Base-by-base conservation (phyloP, 2,329 filamentous ascomycete species). In the Trichoderma gracile region DNA sequence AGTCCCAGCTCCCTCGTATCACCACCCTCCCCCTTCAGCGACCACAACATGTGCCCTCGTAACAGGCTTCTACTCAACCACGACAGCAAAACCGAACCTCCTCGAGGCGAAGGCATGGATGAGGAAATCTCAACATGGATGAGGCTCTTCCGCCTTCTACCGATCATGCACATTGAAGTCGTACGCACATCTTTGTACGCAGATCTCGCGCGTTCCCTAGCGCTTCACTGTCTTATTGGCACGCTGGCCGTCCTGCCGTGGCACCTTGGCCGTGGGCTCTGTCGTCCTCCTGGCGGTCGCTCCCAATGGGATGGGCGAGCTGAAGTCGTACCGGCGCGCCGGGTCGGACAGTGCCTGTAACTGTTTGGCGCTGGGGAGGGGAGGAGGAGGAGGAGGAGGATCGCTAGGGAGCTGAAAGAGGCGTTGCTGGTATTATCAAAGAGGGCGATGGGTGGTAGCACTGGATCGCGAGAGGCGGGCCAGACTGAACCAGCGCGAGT, bases 81-180 rank as follows among this genome's bases (percentile, higher is more conserved):
- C 59, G 7, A 49, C 59, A 55, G 42, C 40, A n/a, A 14, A 38
- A 63, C 38, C 59, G 40, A 42, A 54, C 40, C 25, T 47, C 4
- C 59, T 63, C 59, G 59, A 54, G 59, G 59, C 59, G 59, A 63
- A 21, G 19, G 53, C 61, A 63, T 50, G 23, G 47, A 61, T 61
- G 57, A 53, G 57, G 47, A 61, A 61, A 62, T 49, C 21, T 30
- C 47, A n/a, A 43, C 55, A 52, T 65, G 64, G 57, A 42, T 65
- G 57, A 50, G 64, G 53, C 58, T 57, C 33, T 46, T 61, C 33
- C 42, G n/a, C 4, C 27, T 55, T 62, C 42, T 30, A 65, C 23
- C 62, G 64, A 65, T 65, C 58, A 62, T 65, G 64, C 64, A 66
- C 53, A 56, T 63, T 59, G 38, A 45, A 66, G 60, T 66, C 43